These are phyloP conservation scores for Neopestalotiopsis clavispora DNA, from an alignment of 2,329 filamentous ascomycete species.

Conservation along the genomic window DNA sequence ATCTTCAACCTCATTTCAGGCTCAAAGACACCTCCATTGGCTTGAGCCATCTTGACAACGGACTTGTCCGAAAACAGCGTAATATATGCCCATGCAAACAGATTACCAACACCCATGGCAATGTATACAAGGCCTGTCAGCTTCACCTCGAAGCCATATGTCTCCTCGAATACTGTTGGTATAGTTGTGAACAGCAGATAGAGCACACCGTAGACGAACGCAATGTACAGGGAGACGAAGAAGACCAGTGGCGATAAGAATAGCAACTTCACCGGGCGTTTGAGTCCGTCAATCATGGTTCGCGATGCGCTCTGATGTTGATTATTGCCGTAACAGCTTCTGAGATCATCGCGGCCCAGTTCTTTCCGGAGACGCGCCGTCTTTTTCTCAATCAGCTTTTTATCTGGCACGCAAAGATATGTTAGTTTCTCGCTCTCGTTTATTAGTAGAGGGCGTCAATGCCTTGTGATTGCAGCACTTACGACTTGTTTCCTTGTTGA, in stretches of 20 bases:
- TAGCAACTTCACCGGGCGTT: constrained; percentile 53
- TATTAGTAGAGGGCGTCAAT: background rate
- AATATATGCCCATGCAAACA: constrained; percentile 35
- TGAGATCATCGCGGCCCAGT: constrained; percentile 34
- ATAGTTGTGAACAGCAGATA: constrained; percentile 47
- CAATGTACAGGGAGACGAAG: constrained; percentile 42
- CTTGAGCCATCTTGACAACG: constrained; percentile 43
- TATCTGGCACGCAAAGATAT: background rate
- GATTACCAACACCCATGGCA: constrained; percentile 49
- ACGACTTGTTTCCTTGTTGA: constrained; percentile 20
- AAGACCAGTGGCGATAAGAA: constrained; percentile 59
- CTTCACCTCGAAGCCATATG: constrained; percentile 37
- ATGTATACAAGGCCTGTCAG: constrained; percentile 49
- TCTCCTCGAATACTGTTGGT: constrained; percentile 40
- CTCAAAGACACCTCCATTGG: constrained; percentile 26
- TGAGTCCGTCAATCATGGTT: constrained; percentile 28
- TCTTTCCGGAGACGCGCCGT: constrained; percentile 34
- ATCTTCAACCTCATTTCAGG: constrained; percentile 41
- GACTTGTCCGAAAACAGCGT: constrained; percentile 41
- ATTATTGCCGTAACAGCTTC: constrained; percentile 17
- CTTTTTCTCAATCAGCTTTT: constrained; percentile 35
- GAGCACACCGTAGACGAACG: constrained; percentile 40
- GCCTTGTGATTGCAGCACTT: background rate
- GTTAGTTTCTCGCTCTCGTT: background rate
- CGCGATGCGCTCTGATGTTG: constrained; percentile 12